Percentiles rank a stretch among this genome's conserved stretches.
These are phyloP conservation scores for Rubia yunnanensis DNA, from an alignment of 257 asterid species.

Conservation along the genomic window DNA sequence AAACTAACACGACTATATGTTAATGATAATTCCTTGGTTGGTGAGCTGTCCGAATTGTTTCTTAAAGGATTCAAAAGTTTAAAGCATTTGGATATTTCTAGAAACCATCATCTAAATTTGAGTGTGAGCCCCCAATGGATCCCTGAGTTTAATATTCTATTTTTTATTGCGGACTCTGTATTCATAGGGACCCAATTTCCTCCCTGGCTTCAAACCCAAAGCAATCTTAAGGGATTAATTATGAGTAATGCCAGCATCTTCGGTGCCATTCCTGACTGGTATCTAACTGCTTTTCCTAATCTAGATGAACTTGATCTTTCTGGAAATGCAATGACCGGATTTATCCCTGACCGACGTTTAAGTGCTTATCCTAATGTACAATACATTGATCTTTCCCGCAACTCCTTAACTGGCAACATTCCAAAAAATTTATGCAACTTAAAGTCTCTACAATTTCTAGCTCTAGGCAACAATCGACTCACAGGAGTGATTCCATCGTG, in stretches of 20 bases:
- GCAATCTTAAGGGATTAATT: not conserved
- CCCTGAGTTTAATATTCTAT: conserved; percentile 12
- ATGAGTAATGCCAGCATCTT: not conserved
- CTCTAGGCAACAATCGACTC: conserved; percentile 3
- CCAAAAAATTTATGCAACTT: not conserved
- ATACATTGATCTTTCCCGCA: too few relatives aligned
- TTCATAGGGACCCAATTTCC: conserved; percentile 13
- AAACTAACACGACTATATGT: conserved; percentile 3
- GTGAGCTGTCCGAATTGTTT: conserved; percentile 6
- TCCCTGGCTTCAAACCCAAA: not conserved
- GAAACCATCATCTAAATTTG: not conserved
- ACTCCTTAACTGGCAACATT: conserved; percentile 1
- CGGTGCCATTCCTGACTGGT: not conserved
- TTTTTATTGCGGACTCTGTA: conserved; percentile 3
- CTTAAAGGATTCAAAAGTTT: not conserved
- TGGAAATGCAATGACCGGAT: too few relatives aligned
- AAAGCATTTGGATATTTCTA: not conserved
- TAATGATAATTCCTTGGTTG: conserved; percentile 6
- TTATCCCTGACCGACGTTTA: too few relatives aligned
- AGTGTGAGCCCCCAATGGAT: conserved; percentile 12
- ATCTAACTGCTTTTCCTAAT: not conserved
- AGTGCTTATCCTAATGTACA: too few relatives aligned
- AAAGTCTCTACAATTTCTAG: not conserved
- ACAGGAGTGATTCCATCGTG: conserved; percentile 3
- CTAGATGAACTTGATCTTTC: not conserved